These are phyloP conservation scores for Anthoceros angustus DNA, from an alignment of 225 moss, liverwort and hornwort species.

Conservation along the genomic window DNA sequence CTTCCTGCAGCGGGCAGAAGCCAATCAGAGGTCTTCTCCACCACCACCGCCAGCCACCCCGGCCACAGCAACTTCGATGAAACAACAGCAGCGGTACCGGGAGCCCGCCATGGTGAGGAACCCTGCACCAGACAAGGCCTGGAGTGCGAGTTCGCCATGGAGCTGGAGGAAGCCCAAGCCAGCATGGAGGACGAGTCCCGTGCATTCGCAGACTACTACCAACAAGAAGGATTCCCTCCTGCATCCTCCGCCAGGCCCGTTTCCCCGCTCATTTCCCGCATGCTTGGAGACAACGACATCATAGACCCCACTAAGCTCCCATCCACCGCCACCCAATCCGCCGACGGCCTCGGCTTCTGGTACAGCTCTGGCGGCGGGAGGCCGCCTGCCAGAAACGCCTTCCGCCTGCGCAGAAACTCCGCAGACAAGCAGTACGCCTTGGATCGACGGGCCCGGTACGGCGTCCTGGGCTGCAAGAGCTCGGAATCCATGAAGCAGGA, in stretches of 20 bases:
- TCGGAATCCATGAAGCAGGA: not conserved
- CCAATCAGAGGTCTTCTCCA: constrained; percentile 2
- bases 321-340: too few relatives aligned
- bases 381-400: too few relatives aligned
- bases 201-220: not conserved
- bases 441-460: too few relatives aligned
- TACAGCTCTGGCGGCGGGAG: too few relatives aligned
- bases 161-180: not conserved
- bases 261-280: too few relatives aligned
- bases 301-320: too few relatives aligned
- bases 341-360: too few relatives aligned
- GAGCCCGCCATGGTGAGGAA: not conserved
- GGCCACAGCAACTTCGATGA: not conserved
- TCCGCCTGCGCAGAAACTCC: too few relatives aligned
- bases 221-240: not conserved
- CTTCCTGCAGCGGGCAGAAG: not conserved
- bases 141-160: not conserved
- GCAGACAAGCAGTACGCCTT: too few relatives aligned
- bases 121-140: not conserved
- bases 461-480: too few relatives aligned
- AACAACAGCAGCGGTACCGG: not conserved
- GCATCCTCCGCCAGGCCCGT: not conserved
- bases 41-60: not conserved
- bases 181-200: too few relatives aligned
- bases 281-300: too few relatives aligned